Percentiles rank a stretch among this genome's conserved stretches.
Evolutionary conservation across 805 yeast genomes (phyloP).

Genomic region (Vanderwaltozyma polyspora): DNA sequence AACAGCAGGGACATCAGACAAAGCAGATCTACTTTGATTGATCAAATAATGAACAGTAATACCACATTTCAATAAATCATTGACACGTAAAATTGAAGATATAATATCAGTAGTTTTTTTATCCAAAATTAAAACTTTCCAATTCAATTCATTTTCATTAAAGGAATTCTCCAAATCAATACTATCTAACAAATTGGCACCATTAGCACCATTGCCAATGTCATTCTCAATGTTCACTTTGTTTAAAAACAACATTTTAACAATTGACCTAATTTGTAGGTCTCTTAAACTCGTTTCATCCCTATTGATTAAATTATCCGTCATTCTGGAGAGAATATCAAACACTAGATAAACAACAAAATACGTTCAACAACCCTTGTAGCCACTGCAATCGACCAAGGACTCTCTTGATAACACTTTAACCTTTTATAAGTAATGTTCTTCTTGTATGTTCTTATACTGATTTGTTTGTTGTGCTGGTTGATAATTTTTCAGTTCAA

Average conservation of each 20-base stretch:
- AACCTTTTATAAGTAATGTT: too few relatives aligned
- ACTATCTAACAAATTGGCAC: conserved; percentile 16
- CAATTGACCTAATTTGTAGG: conserved; percentile 37
- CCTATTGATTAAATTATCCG: conserved; percentile 11
- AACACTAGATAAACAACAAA: background rate
- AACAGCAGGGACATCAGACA: conserved; percentile 90
- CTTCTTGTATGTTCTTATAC: too few relatives aligned
- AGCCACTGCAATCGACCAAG: too few relatives aligned
- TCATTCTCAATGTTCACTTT: conserved; percentile 32
- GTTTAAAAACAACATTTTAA: conserved; percentile 80
- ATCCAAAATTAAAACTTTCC: conserved; percentile 90
- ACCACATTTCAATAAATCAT: conserved; percentile 82
- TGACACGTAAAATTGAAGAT: conserved; percentile 85
- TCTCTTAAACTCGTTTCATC: conserved; percentile 29
- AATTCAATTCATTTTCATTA: conserved; percentile 56
- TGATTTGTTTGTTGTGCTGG: too few relatives aligned
- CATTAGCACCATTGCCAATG: background rate
- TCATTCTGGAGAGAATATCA: conserved; percentile 2
- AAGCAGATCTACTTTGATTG: conserved; percentile 58
- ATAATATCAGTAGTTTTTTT: conserved; percentile 69
- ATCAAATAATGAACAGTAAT: conserved; percentile 81
- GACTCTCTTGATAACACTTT: too few relatives aligned
- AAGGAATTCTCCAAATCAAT: conserved; percentile 44
- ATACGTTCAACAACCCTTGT: too few relatives aligned
- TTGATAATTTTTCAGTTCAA: too few relatives aligned